Evolutionary conservation across 495 filamentous ascomycete genomes (phyloP).

Genomic region (Xylaria bambusicola): DNA sequence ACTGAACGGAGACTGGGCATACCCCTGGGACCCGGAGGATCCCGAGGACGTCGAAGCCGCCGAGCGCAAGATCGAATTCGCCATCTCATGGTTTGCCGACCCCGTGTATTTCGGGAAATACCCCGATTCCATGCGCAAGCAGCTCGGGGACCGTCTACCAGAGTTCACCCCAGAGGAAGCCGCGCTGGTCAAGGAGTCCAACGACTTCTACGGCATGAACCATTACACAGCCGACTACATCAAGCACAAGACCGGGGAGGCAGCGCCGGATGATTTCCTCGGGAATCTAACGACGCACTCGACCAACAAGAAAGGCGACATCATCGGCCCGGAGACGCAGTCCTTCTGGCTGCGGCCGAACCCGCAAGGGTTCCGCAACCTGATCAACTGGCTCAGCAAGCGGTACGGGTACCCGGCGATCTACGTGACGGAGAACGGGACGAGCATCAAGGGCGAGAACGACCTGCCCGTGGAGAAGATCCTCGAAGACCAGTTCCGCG

Average conservation of each 20-base stretch:
- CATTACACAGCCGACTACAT: conserved; percentile 85
- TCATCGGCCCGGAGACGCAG: conserved; percentile 74
- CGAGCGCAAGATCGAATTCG: conserved; percentile 66
- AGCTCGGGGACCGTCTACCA: conserved; percentile 70
- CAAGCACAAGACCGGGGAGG: conserved; percentile 61
- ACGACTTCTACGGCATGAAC: conserved; percentile 86
- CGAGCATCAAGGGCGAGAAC: conserved; percentile 76
- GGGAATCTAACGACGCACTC: conserved; percentile 71
- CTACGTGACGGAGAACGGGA: conserved; percentile 83
- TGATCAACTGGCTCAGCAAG: conserved; percentile 77
- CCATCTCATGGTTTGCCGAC: conserved; percentile 71
- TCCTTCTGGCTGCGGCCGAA: conserved; percentile 73
- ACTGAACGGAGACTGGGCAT: conserved; percentile 62
- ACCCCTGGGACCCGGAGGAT: conserved; percentile 59
- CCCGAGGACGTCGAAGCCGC: conserved; percentile 60
- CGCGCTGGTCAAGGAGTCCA: conserved; percentile 69
- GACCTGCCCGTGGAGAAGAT: conserved; percentile 68
- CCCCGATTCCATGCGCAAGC: conserved; percentile 73
- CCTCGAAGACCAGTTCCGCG: conserved; percentile 72
- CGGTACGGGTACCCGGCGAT: conserved; percentile 73
- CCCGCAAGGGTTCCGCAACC: conserved; percentile 70
- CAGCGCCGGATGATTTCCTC: conserved; percentile 64
- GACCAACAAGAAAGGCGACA: conserved; percentile 66
- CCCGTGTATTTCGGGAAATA: conserved; percentile 76
- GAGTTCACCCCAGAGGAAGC: conserved; percentile 65